Conservation (phyloP, 805 yeast species). For the Isabelozyma rhagii region DNA sequence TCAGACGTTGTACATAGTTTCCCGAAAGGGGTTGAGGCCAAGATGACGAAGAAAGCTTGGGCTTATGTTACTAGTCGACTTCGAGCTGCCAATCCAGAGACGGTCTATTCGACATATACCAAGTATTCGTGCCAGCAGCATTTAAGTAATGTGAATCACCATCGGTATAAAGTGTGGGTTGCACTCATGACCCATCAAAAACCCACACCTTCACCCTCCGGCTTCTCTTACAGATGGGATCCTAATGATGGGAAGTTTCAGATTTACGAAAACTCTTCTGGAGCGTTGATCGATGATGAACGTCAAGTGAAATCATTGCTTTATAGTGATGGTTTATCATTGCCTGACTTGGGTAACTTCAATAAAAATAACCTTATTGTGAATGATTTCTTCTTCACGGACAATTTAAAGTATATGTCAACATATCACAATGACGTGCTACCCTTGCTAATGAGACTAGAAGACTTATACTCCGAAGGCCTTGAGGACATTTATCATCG, state of each 20-base stretch:
- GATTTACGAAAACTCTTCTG: conserved; percentile 23
- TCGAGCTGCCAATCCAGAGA: conserved; percentile 35
- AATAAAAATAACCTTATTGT: conserved; percentile 33
- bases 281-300: conserved; percentile 25
- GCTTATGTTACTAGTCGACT: conserved; percentile 33
- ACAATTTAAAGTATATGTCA: conserved; percentile 32
- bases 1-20: conserved; percentile 36
- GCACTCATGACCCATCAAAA: conserved; percentile 29
- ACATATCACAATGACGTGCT: conserved; percentile 35
- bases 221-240: conserved; percentile 33
- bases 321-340: conserved; percentile 26
- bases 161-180: conserved; percentile 34
- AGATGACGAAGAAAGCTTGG: conserved; percentile 37
- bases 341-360: conserved; percentile 25
- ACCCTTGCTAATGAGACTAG: conserved; percentile 26
- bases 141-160: conserved; percentile 32
- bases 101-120: conserved; percentile 38
- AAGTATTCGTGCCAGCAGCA: conserved; percentile 39
- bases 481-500: conserved; percentile 25
- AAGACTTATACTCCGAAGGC: conserved; percentile 25
- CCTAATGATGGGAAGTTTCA: conserved; percentile 32
- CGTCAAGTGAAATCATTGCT: conserved; percentile 27
- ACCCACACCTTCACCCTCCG: conserved; percentile 12
- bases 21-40: conserved; percentile 25
- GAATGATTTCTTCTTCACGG: conserved; percentile 34